Percentiles rank a stretch among this genome's conserved stretches.
Evolutionary conservation across 1,284 basidiomycete species (phyloP).

Genomic region (Pascua guehoae): DNA sequence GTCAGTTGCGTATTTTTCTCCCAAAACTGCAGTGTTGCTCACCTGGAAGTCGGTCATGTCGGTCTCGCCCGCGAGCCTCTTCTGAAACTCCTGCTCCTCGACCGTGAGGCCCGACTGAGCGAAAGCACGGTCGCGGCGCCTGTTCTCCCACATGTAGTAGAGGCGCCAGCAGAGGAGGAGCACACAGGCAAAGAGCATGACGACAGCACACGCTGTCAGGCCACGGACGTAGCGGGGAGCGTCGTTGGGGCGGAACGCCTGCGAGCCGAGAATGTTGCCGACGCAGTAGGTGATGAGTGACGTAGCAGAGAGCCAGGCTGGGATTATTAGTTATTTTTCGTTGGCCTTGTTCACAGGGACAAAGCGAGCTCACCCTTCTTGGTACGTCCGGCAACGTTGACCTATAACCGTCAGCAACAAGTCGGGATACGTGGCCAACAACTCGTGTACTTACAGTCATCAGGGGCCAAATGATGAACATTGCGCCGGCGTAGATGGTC

Average conservation of each 20-base stretch:
- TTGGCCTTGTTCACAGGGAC: no score
- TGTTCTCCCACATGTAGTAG: constrained; percentile 19
- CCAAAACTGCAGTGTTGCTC: not conserved
- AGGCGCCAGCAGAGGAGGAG: constrained; percentile 11
- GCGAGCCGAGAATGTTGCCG: constrained; percentile 25
- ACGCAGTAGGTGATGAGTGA: constrained; percentile 24
- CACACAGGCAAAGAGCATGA: constrained; percentile 4
- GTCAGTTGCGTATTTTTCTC: constrained; percentile 5
- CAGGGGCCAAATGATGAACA: constrained; percentile 32
- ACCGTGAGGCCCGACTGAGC: constrained; percentile 13
- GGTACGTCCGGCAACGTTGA: constrained; percentile 32
- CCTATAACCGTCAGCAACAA: not conserved
- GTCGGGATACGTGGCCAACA: no score
- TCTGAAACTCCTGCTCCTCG: constrained; percentile 19
- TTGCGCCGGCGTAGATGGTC: constrained; percentile 16
- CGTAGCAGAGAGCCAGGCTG: constrained; percentile 14
- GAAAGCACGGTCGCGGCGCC: constrained; percentile 18
- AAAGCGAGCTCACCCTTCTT: constrained; percentile 24
- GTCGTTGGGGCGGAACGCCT: constrained; percentile 15
- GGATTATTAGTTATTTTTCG: no score
- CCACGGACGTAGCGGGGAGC: constrained; percentile 6
- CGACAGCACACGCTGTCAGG: constrained; percentile 8
- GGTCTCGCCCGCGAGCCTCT: constrained; percentile 20
- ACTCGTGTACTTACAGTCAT: constrained; percentile 11
- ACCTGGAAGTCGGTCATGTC: constrained; percentile 20